phyloP scores from a whole-genome alignment of 495 filamentous ascomycete species.

The Neurospora sp. region DNA sequence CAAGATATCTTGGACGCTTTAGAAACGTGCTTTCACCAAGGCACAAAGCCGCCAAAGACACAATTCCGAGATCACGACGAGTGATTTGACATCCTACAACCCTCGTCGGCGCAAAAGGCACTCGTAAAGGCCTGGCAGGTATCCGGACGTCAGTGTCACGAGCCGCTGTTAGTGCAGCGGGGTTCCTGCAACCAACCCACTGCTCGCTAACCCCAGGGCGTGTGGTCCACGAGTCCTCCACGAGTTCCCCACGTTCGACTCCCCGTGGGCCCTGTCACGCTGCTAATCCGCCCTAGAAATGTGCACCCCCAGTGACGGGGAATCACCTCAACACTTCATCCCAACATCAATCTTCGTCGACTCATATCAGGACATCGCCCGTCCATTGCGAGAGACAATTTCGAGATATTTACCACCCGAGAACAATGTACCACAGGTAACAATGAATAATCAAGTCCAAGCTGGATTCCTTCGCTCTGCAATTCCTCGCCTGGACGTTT shows the following conservation, averaged over 20 bases:
- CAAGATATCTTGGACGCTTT: neutral
- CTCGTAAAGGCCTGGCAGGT: neutral
- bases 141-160: neutral
- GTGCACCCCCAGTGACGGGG: no score
- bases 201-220: neutral
- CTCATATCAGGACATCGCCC: neutral
- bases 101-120: neutral
- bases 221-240: neutral
- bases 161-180: neutral
- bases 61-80: neutral
- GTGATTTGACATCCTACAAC: neutral
- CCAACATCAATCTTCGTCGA: neutral
- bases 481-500: neutral
- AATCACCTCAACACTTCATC: neutral
- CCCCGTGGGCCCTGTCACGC: neutral
- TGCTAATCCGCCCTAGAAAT: neutral
- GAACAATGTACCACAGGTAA: no score
- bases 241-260: neutral
- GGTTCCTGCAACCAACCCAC: neutral
- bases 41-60: neutral
- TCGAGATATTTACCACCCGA: neutral
- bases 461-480: no score
- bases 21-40: neutral
- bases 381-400: neutral
- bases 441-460: no score